phyloP scores from a whole-genome alignment of 1,139 yeast species.

The Yamadazyma atmosphaerica region DNA sequence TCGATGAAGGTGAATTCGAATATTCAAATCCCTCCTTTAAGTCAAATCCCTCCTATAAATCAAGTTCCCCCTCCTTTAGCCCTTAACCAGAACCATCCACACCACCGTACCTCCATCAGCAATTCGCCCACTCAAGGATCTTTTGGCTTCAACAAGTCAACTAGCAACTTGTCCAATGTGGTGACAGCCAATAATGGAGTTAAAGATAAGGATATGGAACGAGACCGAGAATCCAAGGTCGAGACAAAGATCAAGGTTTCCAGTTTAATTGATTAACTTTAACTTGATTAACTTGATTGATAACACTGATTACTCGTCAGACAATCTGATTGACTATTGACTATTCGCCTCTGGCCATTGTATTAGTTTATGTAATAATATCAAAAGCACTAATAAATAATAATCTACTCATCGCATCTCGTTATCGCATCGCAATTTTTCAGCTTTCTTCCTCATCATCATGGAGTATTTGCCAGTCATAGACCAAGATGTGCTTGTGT shows the following conservation, averaged over 20 bases:
- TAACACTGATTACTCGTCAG: too few relatives aligned
- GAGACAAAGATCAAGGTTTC: constrained; percentile 22
- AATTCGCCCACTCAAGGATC: constrained; percentile 17
- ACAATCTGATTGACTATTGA: background rate
- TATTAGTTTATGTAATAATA: background rate
- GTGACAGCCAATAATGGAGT: constrained; percentile 7
- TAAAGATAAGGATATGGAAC: background rate
- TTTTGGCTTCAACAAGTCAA: constrained; percentile 13
- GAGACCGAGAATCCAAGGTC: constrained; percentile 4
- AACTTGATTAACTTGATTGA: background rate
- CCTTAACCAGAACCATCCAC: constrained; percentile 8
- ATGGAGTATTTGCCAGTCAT: constrained; percentile 23
- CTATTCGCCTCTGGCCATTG: background rate
- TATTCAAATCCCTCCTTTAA: constrained; percentile 2
- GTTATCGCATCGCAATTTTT: too few relatives aligned
- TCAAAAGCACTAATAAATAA: constrained; percentile 1
- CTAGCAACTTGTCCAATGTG: constrained; percentile 15
- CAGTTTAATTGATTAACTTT: constrained; percentile 29
- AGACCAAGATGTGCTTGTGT: constrained; percentile 51
- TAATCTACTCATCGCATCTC: constrained; percentile 2
- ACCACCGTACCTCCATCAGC: constrained; percentile 7
- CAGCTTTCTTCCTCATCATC: too few relatives aligned
- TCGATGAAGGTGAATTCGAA: constrained; percentile 22
- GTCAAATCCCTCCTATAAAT: constrained; percentile 28
- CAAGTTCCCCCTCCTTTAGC: constrained; percentile 23